A percentile compares a stretch with the other conserved stretches of the same genome.
These are phyloP conservation scores for Rhytidhysteron rufulum DNA, from an alignment of 2,329 filamentous ascomycete genomes.

Conservation along the genomic window DNA sequence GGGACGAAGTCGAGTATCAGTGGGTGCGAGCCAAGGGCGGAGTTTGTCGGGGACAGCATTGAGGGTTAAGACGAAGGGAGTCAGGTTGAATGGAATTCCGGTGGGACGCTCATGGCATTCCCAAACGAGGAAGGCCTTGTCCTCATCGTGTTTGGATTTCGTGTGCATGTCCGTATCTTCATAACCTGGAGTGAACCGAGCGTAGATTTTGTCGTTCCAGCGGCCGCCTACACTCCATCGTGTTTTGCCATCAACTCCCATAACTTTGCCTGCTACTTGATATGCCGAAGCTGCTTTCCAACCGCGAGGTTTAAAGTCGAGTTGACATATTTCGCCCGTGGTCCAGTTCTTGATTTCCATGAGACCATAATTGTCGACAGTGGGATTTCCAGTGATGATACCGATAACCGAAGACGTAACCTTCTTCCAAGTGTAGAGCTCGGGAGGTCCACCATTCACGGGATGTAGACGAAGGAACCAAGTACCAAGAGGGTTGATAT, in stretches of 20 bases:
- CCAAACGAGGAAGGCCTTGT: constrained; percentile 86
- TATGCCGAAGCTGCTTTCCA: constrained; percentile 95
- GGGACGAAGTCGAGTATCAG: constrained; percentile 86
- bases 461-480: constrained; percentile 91
- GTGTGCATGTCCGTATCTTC: constrained; percentile 62
- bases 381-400: constrained; percentile 94
- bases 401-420: constrained; percentile 96
- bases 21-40: constrained; percentile 74
- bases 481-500: constrained; percentile 92
- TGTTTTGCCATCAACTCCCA: constrained; percentile 74
- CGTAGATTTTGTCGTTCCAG: constrained; percentile 98
- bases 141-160: constrained; percentile 55
- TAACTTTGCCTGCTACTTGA: constrained; percentile 80
- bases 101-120: constrained; percentile 76
- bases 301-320: constrained; percentile 92
- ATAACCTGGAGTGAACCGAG: constrained; percentile 85
- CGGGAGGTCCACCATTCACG: constrained; percentile 60
- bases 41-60: constrained; percentile 90
- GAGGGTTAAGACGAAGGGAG: constrained; percentile 89
- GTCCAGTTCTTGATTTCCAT: constrained; percentile 99
- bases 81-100: constrained; percentile 94
- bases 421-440: constrained; percentile 98
- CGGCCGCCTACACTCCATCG: constrained; percentile 87
- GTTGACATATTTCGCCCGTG: constrained; percentile 80
- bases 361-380: constrained; percentile 93